Evolutionary conservation across 192 early-diverging fungal species (phyloP), one percentile per base, ranked within the genome.

Genomic region (Umbelopsis isabellina): DNA sequence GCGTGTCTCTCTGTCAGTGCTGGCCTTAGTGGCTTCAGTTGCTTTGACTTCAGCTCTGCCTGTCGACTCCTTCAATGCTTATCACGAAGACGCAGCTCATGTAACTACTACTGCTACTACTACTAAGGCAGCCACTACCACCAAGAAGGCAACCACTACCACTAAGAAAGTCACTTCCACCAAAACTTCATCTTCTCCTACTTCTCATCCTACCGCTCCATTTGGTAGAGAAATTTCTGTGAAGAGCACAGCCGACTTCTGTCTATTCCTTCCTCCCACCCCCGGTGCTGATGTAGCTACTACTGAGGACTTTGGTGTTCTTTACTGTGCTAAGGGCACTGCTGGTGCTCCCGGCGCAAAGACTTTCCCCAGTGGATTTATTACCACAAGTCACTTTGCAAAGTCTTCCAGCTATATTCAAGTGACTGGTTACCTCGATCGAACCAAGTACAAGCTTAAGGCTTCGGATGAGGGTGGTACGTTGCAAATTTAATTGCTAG

Each of bases 341-440:
- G 0, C 72, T 6, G 37, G 67, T 7, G 79, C 77, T 15, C 75
- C 77, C 16, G 75, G 72, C 27, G 77, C 83, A 12, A 69, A 69
- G 23, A 35, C 70, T 3, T 78, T 86, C 23, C 85, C 85, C 6
- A 23, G 44, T 10, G 84, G 84, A 11, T 83, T 86, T 46, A 83
- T 86, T 44, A 68, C 72, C 23, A 75, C 79, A 0, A 75, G 72
- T n/a, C 71, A 82, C 27, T 86, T 74, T 58, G 65, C 47, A 5
- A 49, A 73, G 21, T 73, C 75, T 4, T 46, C 50, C 35, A 71
- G 45, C 8, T 86, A 80, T 46, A 76, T 80, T 51, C 84, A 86
- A 55, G 66, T 86, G 5, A 86, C 84, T 48, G 84, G 84, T 25
- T 67, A 46, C 25, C 72, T 86, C 33, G 71, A 83, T 33, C 65